Evolutionary conservation across 2,329 filamentous ascomycete genomes (phyloP), one percentile per base, ranked within the genome.

Genomic region (Cephalotrichum gorgonifer): DNA sequence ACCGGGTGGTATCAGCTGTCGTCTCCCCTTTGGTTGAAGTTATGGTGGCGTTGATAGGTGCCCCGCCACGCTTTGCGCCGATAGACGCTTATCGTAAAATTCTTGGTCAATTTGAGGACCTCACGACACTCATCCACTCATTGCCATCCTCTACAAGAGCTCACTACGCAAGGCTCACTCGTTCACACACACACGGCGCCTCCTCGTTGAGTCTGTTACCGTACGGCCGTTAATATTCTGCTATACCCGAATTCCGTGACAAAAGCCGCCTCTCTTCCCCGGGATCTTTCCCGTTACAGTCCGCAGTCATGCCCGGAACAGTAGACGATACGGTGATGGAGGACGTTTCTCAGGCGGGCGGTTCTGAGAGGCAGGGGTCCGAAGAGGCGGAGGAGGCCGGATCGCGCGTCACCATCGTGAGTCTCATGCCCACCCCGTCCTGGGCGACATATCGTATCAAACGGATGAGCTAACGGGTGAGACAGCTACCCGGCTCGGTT

Each of bases 401-500:
- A 52, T 54, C 63, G 3, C 79, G 79, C 56, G 79, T 86, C 43
- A 72, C 75, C 54, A 78, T 86, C 61, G 82, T 86, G 63, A 58
- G 70, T 50, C n/a, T n/a, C n/a, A n/a, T n/a, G n/a, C n/a, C n/a
- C n/a, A n/a, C n/a, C n/a, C n/a, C n/a, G n/a, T n/a, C n/a, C n/a
- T n/a, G n/a, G n/a, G n/a, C n/a, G n/a, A n/a, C n/a, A n/a, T n/a
- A n/a, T n/a, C n/a, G n/a, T n/a, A n/a, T n/a, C n/a, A n/a, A n/a
- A n/a, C n/a, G n/a, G n/a, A n/a, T n/a, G n/a, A n/a, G n/a, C 35
- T 39, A 20, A 39, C 35, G 12, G n/a, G 17, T 39, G 35, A 20
- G n/a, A 27, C 43, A 96, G 91, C 73, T 96, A 26, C 85, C 88
- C 31, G 90, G 90, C 44, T 86, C 87, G 49, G 85, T 78, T 68